Percentiles rank a stretch among this genome's conserved stretches.
phyloP scores from a whole-genome alignment of 2,329 filamentous ascomycete genomes.

The Graphiopsis chlorocephala region DNA sequence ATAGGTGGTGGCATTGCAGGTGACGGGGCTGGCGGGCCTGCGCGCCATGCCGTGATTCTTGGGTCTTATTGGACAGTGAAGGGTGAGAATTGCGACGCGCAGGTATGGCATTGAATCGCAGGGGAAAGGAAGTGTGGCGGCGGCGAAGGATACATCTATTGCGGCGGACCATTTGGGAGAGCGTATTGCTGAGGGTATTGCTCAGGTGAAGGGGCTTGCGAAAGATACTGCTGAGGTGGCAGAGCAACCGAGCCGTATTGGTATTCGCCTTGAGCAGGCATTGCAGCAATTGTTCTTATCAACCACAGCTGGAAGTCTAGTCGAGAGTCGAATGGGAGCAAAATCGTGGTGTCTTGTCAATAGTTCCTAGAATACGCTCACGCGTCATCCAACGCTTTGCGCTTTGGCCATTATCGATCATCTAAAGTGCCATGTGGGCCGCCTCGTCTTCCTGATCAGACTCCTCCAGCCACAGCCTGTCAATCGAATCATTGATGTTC shows the following conservation, averaged over 20 bases:
- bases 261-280: neutral
- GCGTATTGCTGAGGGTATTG: neutral
- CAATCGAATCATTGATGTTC: neutral
- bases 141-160: neutral
- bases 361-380: neutral
- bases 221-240: neutral
- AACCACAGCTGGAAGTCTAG: neutral
- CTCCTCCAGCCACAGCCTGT: neutral
- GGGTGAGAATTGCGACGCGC: neutral
- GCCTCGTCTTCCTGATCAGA: neutral
- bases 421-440: neutral
- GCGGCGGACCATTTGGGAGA: neutral
- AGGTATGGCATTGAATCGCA: neutral
- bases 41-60: neutral
- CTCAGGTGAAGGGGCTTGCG: neutral
- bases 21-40: neutral
- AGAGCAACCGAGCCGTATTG: neutral
- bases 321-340: neutral
- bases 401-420: neutral
- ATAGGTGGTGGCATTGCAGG: neutral
- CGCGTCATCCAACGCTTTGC: neutral
- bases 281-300: neutral
- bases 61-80: neutral
- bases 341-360: neutral
- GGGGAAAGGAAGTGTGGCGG: neutral